Base-by-base conservation (phyloP, 1,284 basidiomycete genomes). In the Spongiforma sp. region DNA sequence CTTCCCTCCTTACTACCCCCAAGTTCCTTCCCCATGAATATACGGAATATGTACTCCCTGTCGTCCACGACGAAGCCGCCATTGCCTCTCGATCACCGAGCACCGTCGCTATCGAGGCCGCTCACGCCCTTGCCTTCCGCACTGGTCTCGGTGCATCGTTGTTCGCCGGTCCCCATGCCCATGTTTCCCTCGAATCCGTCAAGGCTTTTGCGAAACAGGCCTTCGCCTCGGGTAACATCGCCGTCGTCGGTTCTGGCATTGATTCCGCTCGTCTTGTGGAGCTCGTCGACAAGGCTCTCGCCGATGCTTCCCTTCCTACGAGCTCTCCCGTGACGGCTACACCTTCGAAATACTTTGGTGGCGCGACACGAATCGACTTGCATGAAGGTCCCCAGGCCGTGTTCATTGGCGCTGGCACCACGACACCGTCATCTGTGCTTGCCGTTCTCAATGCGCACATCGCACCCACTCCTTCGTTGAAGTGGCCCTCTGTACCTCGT, bases 121-220 rank as follows among this genome's bases (percentile, higher is more conserved):
- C 95, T 24, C 96, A 98, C 78, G 80, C 86, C 54, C 82, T 96
- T 62, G 96, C 96, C 54, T 98, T 98, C 91, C 94, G 95, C 74
- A 83, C 83, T 61, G 94, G 96, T 33, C 93, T 98, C 72, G 95
- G 95, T 73, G 87, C 93, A 73, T 92, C 94, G 52, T 85, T 98
- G 68, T 95, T 93, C 79, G 91, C 94, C 32, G 82, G 89, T 19
- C 81, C 87, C n/a, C 87, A 93, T 75, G 81, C 81, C 65, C 81
- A 84, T 69, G 81, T 95, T 68, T 85, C 89, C 60, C 84, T 86
- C 53, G 84, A 84, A 24, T 89, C 91, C 71, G 86, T 96, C 72
- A 89, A 91, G 76, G 78, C 85, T 2, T 96, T 84, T 74, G 94
- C 93, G 65, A 78, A 86, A 59, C 78, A 86, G 63, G 89, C 87